A percentile compares a stretch with the other conserved stretches of the same genome.
These are phyloP conservation scores for Mycena belliarum DNA, from an alignment of 768 basidiomycete species.

Conservation along the genomic window DNA sequence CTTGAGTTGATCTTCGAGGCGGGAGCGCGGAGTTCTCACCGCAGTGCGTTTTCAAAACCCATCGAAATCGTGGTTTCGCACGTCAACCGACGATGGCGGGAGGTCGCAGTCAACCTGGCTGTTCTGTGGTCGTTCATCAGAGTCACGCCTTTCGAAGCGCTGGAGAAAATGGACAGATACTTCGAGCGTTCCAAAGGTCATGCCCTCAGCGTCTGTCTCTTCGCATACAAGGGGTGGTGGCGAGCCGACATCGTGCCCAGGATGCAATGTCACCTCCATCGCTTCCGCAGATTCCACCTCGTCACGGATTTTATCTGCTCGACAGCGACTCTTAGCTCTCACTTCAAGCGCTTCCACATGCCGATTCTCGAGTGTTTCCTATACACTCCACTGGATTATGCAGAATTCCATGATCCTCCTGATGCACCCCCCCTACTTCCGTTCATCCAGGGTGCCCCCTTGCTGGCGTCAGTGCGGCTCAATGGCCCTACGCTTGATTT, in stretches of 20 bases:
- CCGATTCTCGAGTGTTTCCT: slow-evolving; percentile 14
- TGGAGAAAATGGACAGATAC: slow-evolving; percentile 16
- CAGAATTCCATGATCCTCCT: not conserved
- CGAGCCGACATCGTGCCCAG: slow-evolving; percentile 2
- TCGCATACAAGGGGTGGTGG: slow-evolving; percentile 16
- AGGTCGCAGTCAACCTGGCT: slow-evolving; percentile 14
- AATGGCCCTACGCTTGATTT: slow-evolving; percentile 16
- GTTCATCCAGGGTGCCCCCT: slow-evolving; percentile 3
- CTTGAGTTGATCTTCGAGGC: slow-evolving; percentile 20
- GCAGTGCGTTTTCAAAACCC: not conserved
- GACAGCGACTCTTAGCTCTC: not conserved
- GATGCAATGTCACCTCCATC: slow-evolving; percentile 13
- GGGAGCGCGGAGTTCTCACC: slow-evolving; percentile 6
- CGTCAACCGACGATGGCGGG: slow-evolving; percentile 17
- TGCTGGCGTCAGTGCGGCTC: slow-evolving; percentile 10
- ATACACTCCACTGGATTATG: slow-evolving; percentile 19
- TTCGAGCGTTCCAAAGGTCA: slow-evolving; percentile 15
- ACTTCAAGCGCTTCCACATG: slow-evolving; percentile 18
- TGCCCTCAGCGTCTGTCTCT: slow-evolving; percentile 10
- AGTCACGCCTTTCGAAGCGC: slow-evolving; percentile 7
- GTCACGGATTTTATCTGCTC: slow-evolving; percentile 16
- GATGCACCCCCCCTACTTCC: slow-evolving; percentile 2
- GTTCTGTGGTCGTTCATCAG: slow-evolving; percentile 19
- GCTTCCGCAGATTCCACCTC: slow-evolving; percentile 15
- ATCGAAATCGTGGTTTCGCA: slow-evolving; percentile 17